phyloP scores from a whole-genome alignment of 495 filamentous ascomycete genomes.

The Umbilicaria muhlenbergii region DNA sequence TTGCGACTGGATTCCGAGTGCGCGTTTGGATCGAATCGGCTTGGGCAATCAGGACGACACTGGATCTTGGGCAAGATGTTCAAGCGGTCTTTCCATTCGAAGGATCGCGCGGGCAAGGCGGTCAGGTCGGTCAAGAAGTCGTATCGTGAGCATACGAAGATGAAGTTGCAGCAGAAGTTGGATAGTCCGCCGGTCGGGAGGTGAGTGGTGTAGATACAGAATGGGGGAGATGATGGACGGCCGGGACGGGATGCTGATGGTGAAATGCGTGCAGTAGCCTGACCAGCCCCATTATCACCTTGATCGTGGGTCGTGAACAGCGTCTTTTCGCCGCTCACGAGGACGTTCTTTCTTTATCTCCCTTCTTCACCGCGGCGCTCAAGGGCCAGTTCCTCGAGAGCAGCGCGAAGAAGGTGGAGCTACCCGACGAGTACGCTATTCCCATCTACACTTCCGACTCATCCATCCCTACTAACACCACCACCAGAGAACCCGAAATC shows the following conservation, averaged over 20 bases:
- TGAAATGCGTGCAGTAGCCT: slow-evolving; percentile 30
- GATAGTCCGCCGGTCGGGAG: slow-evolving; percentile 35
- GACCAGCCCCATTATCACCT: slow-evolving; percentile 67
- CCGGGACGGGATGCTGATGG: slow-evolving; percentile 15
- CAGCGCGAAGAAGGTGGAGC: slow-evolving; percentile 36
- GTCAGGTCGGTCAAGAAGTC: slow-evolving; percentile 57
- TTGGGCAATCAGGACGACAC: background rate
- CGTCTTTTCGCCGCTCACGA: slow-evolving; percentile 65
- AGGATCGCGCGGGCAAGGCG: slow-evolving; percentile 65
- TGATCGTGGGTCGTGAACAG: slow-evolving; percentile 64
- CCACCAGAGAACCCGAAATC: slow-evolving; percentile 40
- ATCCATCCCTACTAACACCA: background rate
- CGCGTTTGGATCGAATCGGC: too few species aligned
- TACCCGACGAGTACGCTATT: slow-evolving; percentile 39
- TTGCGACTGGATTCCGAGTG: too few species aligned
- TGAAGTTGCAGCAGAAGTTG: slow-evolving; percentile 54
- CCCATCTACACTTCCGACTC: background rate
- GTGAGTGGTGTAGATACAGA: slow-evolving; percentile 18
- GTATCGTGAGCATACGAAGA: slow-evolving; percentile 54
- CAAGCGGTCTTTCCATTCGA: slow-evolving; percentile 65
- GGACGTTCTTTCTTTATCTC: slow-evolving; percentile 44
- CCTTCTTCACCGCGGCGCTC: slow-evolving; percentile 39
- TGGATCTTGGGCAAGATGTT: slow-evolving; percentile 44
- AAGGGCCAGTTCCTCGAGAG: slow-evolving; percentile 41
- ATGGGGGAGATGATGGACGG: slow-evolving; percentile 22